phyloP scores from a whole-genome alignment of 2,329 filamentous ascomycete species.

The Alternaria rosae region DNA sequence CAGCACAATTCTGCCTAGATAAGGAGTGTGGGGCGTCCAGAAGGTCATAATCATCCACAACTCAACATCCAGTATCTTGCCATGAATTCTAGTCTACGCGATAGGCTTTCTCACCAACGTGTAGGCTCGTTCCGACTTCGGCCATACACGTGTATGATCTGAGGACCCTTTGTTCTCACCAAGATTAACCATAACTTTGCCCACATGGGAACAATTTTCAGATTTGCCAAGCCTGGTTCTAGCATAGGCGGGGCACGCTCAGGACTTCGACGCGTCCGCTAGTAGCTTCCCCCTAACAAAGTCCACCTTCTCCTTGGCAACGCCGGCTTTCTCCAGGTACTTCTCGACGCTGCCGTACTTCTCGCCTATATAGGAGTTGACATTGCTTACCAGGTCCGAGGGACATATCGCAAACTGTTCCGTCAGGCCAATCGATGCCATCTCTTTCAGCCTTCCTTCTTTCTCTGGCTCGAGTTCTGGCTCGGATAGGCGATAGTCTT shows the following conservation, averaged over 20 bases:
- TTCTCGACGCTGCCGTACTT: constrained; percentile 70
- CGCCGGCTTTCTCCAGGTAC: constrained; percentile 71
- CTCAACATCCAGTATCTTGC: background rate
- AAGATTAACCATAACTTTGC: background rate
- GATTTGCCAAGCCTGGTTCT: constrained; percentile 4
- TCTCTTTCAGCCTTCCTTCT: constrained; percentile 71
- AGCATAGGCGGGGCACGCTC: background rate
- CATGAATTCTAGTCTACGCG: background rate
- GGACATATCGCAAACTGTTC: constrained; percentile 73
- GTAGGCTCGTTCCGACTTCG: background rate
- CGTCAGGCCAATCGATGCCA: constrained; percentile 72
- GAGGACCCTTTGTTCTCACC: background rate
- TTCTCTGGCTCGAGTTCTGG: constrained; percentile 67
- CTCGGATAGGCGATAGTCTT: constrained; percentile 76
- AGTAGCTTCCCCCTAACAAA: constrained; percentile 45
- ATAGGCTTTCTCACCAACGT: background rate
- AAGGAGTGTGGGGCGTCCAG: background rate
- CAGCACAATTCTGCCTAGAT: background rate
- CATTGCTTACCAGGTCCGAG: constrained; percentile 66
- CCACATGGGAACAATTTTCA: constrained; percentile 3
- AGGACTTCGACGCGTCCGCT: constrained; percentile 21
- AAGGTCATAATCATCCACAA: background rate
- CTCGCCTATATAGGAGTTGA: constrained; percentile 65
- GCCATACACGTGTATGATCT: background rate
- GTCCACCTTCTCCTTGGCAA: constrained; percentile 47